phyloP scores from a whole-genome alignment of 352 stramenopile species.

The Globisporangium irregulare region DNA sequence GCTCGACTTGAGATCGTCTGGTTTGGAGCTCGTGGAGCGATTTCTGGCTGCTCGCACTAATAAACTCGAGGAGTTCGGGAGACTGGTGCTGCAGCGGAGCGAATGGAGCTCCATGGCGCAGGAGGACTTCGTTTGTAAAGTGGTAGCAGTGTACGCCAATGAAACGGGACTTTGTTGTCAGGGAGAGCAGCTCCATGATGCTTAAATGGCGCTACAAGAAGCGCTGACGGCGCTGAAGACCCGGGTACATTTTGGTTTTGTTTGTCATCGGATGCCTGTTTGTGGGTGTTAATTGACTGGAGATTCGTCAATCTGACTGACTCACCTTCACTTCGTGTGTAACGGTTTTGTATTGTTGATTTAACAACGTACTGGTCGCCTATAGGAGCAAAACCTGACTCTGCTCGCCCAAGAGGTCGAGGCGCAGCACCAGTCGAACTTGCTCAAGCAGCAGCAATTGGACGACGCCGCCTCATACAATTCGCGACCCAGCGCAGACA shows the following conservation, averaged over 20 bases:
- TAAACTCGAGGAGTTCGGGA: neutral
- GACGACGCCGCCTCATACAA: neutral
- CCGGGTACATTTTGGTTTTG: neutral
- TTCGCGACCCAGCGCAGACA: neutral
- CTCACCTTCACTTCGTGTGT: neutral
- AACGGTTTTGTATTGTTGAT: no score
- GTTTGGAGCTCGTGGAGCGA: neutral
- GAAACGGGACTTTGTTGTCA: neutral
- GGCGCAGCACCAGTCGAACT: constrained; percentile 25
- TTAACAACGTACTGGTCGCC: no score
- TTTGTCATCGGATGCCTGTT: neutral
- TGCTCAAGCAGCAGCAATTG: constrained; percentile 11
- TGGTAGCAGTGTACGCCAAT: neutral
- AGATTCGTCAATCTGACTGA: neutral
- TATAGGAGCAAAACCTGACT: constrained; percentile 20
- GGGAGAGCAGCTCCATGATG: constrained; percentile 10
- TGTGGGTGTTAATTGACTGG: no score
- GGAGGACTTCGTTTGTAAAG: neutral
- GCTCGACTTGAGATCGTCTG: neutral
- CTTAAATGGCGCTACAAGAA: neutral
- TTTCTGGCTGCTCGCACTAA: neutral
- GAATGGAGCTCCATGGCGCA: neutral
- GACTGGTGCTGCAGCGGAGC: neutral
- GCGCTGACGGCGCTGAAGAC: constrained; percentile 6
- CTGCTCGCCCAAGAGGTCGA: constrained; percentile 32